Evolutionary conservation across 495 filamentous ascomycete species (phyloP).

Genomic region (Trichoderma virens): DNA sequence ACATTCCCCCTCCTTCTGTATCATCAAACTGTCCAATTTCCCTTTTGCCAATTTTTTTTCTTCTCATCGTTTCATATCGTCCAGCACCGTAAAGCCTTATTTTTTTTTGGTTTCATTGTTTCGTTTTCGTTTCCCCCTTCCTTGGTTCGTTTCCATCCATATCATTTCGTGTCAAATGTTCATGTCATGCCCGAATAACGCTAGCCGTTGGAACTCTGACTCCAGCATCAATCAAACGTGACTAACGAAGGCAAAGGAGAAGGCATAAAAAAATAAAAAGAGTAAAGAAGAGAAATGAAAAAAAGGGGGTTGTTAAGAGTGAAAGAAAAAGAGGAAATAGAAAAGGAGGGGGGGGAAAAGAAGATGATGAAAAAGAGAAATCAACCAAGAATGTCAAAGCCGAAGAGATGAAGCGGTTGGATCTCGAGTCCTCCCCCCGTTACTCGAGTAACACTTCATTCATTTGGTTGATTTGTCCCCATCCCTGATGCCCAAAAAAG

Average conservation of each 20-base stretch:
- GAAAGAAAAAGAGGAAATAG: background rate
- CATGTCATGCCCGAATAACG: background rate
- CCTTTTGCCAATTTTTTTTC: background rate
- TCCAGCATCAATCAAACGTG: background rate
- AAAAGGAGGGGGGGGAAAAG: no score
- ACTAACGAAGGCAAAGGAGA: background rate
- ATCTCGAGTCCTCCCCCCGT: no score
- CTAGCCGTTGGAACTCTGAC: background rate
- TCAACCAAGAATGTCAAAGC: background rate
- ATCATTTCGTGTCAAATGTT: background rate
- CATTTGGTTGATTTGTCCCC: background rate
- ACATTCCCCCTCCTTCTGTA: background rate
- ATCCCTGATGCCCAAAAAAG: conserved; percentile 8
- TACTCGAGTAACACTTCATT: background rate
- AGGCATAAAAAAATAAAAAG: background rate
- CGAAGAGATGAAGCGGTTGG: background rate
- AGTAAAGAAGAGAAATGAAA: background rate
- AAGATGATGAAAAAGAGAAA: no score
- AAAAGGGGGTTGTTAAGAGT: no score
- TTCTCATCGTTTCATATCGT: background rate
- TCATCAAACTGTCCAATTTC: background rate
- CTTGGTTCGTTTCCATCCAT: background rate
- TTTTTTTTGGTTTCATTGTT: no score
- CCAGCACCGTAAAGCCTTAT: background rate
- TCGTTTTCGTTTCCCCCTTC: background rate